These are phyloP conservation scores for Theobroma cacao DNA, from an alignment of 345 rosid genomes.

Conservation along the genomic window DNA sequence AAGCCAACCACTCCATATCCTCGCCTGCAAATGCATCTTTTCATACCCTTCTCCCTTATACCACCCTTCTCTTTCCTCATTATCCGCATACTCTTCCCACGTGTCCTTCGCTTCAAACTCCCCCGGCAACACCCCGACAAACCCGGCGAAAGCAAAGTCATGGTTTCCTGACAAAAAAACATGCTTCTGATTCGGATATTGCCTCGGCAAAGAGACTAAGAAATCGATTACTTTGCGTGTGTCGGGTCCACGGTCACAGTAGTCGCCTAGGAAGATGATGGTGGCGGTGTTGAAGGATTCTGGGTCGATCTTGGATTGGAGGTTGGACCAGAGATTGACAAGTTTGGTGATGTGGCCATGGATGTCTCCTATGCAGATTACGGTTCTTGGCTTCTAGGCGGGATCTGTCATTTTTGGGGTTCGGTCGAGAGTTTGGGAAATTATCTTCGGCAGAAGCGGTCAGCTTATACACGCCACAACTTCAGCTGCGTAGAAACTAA, in stretches of 20 bases:
- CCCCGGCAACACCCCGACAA: constrained; percentile 54
- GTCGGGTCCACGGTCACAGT: constrained; percentile 85
- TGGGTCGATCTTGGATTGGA: constrained; percentile 40
- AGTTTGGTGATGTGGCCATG: constrained; percentile 70
- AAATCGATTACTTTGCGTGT: constrained; percentile 64
- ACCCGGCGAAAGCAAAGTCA: constrained; percentile 74
- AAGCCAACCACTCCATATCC: constrained; percentile 73
- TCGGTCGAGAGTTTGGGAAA: background rate
- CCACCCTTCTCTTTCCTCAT: constrained; percentile 82
- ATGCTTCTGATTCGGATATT: constrained; percentile 56
- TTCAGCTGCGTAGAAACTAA: too few species aligned
- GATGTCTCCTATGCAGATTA: constrained; percentile 77
- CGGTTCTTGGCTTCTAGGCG: constrained; percentile 38
- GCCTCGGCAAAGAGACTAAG: constrained; percentile 44
- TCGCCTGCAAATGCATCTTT: constrained; percentile 67
- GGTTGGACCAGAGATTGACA: constrained; percentile 67
- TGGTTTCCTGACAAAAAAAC: constrained; percentile 73
- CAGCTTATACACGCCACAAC: too few species aligned
- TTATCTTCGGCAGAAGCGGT: too few species aligned
- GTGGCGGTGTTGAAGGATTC: constrained; percentile 54
- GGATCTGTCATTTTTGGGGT: background rate
- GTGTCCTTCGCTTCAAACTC: constrained; percentile 50
- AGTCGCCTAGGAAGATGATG: constrained; percentile 82
- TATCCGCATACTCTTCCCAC: constrained; percentile 54
- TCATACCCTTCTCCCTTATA: constrained; percentile 60